Base-by-base conservation (phyloP, 169 alveolate genomes). In the Eimeria zaria region DNA sequence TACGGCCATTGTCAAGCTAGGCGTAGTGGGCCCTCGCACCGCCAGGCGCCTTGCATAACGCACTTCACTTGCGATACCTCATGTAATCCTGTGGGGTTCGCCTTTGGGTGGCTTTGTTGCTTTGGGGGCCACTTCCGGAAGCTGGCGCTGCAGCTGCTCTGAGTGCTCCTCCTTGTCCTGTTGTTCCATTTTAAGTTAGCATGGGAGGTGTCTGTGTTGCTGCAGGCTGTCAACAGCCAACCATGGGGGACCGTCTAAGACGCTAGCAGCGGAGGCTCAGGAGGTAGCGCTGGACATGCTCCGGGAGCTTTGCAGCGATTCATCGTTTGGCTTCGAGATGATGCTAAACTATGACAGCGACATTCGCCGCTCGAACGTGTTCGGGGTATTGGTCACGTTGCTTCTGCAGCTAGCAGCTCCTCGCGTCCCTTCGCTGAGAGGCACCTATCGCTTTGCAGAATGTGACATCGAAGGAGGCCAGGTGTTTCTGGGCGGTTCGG, bases 371-470 rank as follows among this genome's bases (percentile, higher is more conserved):
- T 83, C 91, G 53, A 83, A 83, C 58, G 46, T 83, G 41, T 83
- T 83, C 27, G 91, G 74, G 71, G 91, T 53, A 11, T 53, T 83
- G 51, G 73, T 83, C 53, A 58, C 91, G 55, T 76, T 83, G 76
- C 76, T 83, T 46, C 51, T 83, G 76, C 91, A 83, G 91, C 74
- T 83, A 60, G 76, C 76, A 58, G 91, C 91, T 39, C 91, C 91
- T 58, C 91, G 91, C 27, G 74, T 83, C 39, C 91, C 91, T 30
- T 36, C 76, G 11, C 91, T 83, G 2, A 51, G 91, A 83, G 91
- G 76, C 73, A 76, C 74, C 8, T 83, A 83, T 22, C 91, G 91
- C 91, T 55, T 83, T 58, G 53, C 91, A 36, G 91, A 55, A 41
- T 48, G 76, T 36, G 91, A 83, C 53, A 0, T 30, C 76, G 91